Evolutionary conservation across 2,329 filamentous ascomycete species (phyloP), one percentile per base, ranked within the genome.

Genomic region (Cladophialophora bantiana): DNA sequence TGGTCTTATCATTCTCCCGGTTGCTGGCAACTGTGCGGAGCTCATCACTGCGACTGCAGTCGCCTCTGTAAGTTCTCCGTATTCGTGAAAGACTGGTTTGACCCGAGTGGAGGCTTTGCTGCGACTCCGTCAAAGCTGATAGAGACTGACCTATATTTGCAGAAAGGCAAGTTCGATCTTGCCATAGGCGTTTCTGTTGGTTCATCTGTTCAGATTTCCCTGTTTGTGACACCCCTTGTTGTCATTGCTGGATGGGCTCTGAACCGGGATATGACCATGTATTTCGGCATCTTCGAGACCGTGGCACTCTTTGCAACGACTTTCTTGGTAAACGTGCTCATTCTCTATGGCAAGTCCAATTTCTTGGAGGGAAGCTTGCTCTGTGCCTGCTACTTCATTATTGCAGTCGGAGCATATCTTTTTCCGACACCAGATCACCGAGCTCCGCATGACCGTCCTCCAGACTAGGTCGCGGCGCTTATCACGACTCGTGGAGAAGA

Each of bases 101-200:
- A 15, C 45, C 45, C 26, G 26, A 6, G 9, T 12, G 45, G 4
- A 26, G 18, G 3, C 18, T 26, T 50, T 7, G 26, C 18, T 10
- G 13, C 10, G 45, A 50, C 45, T 10, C 18, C 26, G 20, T 4
- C 5, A 20, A 26, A 20, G 7, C 26, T 26, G 45, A 4, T 12
- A 50, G 45, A 50, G 18, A 20, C 45, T 50, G 26, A 50, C 45
- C 13, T 18, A 50, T 50, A 50, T 50, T 10, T 34, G 90, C 91
- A 0, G 82, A 90, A 91, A 77, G 86, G 93, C 79, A 94, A 84
- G 74, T 84, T 85, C 82, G 83, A 85, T 67, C 77, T 82, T 32
- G 88, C 91, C 36, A 91, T 94, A 82, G 90, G 90, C 52, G 91
- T 94, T 59, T 91, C 91, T 31, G 90, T 94, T 73, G 91, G 91